phyloP scores from a whole-genome alignment of 257 asterid species.

The Fraxinus americana region DNA sequence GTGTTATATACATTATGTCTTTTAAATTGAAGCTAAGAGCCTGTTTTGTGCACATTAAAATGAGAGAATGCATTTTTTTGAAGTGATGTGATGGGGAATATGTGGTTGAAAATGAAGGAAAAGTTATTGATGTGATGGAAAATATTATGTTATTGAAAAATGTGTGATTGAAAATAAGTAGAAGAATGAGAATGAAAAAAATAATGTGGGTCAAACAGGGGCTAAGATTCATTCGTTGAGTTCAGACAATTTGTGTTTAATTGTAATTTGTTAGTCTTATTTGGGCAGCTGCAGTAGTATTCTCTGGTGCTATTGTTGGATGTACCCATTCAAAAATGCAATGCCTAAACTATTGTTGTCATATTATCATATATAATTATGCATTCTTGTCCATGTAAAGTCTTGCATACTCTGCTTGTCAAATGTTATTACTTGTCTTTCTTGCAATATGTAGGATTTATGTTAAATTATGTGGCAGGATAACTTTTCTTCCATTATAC shows the following conservation, averaged over 20 bases:
- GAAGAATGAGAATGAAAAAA: no score
- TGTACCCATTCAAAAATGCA: not conserved
- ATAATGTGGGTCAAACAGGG: no score
- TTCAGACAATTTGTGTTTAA: no score
- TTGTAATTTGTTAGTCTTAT: not conserved
- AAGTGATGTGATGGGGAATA: no score
- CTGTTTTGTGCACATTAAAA: no score
- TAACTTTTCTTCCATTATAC: not conserved
- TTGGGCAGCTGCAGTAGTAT: not conserved
- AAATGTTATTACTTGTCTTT: constrained; percentile 2
- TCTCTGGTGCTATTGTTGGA: not conserved
- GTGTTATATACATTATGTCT: not conserved
- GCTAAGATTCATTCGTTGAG: not conserved
- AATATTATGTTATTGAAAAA: no score
- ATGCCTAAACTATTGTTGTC: not conserved
- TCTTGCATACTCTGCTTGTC: not conserved
- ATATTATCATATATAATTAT: not conserved
- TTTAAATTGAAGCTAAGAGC: not conserved
- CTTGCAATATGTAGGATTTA: not conserved
- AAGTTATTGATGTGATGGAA: no score
- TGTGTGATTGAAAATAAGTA: no score
- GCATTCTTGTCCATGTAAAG: not conserved
- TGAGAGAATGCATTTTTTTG: no score
- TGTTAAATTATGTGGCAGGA: not conserved
- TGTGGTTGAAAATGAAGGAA: no score